Conservation (phyloP, 805 yeast species). For the Metschnikowia cubensis region DNA sequence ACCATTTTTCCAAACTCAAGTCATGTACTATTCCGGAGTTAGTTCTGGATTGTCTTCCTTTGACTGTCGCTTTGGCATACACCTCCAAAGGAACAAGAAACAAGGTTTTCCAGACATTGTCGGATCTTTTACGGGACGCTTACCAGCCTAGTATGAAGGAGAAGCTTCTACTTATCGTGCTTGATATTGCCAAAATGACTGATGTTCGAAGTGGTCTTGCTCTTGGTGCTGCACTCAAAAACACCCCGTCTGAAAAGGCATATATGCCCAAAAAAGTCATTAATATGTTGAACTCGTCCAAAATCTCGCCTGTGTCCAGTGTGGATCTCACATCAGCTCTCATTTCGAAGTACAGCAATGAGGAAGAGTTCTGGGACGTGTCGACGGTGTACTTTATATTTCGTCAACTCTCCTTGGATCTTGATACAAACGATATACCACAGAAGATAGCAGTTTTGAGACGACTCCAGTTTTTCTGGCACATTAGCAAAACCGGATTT, state of each 20-base stretch:
- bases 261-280: background rate
- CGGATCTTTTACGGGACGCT: constrained; percentile 14
- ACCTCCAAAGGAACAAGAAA: constrained; percentile 36
- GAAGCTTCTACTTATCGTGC: constrained; percentile 29
- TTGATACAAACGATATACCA: background rate
- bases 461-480: constrained; percentile 6
- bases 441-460: constrained; percentile 4
- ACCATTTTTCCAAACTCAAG: constrained; percentile 15
- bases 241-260: background rate
- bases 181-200: constrained; percentile 35
- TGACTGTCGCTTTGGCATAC: constrained; percentile 43
- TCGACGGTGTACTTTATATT: constrained; percentile 34
- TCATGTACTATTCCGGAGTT: constrained; percentile 17
- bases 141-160: constrained; percentile 22
- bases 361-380: constrained; percentile 31
- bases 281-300: background rate
- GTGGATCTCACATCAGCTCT: constrained; percentile 23
- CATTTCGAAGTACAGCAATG: constrained; percentile 20
- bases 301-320: constrained; percentile 25
- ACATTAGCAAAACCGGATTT: constrained; percentile 5
- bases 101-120: constrained; percentile 22
- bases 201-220: constrained; percentile 34
- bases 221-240: constrained; percentile 4
- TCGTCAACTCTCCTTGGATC: constrained; percentile 20
- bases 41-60: constrained; percentile 30